A percentile compares a stretch with the other conserved stretches of the same genome.
phyloP scores from a whole-genome alignment of 2,329 filamentous ascomycete genomes.

The Talaromyces sp. region DNA sequence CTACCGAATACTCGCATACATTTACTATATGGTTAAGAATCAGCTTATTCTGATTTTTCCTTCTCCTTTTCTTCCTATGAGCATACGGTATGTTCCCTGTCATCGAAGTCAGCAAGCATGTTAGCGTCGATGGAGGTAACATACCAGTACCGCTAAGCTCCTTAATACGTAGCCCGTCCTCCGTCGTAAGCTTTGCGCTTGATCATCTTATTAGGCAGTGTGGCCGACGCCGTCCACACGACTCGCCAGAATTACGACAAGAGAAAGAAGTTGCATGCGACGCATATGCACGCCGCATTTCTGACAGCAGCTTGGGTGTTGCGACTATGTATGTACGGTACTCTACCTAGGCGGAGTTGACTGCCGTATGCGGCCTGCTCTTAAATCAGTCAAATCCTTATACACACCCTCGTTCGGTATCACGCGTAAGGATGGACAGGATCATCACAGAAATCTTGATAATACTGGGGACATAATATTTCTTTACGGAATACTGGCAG shows the following conservation, averaged over 20 bases:
- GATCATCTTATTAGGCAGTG: not conserved
- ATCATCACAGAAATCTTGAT: not conserved
- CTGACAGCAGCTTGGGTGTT: not conserved
- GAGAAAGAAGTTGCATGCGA: not conserved
- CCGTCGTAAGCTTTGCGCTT: not conserved
- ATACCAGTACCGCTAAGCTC: slow-evolving; percentile 5
- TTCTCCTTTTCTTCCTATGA: not conserved
- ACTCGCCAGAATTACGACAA: not conserved
- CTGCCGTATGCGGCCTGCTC: not conserved
- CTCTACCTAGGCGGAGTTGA: not conserved
- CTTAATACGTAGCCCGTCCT: not conserved
- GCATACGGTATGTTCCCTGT: not conserved
- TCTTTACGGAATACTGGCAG: not conserved
- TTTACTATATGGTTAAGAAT: not conserved
- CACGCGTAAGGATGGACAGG: not conserved
- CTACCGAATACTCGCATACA: not conserved
- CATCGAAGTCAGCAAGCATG: not conserved
- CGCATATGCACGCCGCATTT: not conserved
- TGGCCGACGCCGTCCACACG: not conserved
- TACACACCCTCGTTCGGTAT: not conserved
- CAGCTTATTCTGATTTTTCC: not conserved
- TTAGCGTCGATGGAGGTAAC: not conserved
- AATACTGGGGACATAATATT: not conserved
- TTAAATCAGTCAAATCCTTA: not conserved
- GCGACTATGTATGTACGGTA: not conserved